Evolutionary conservation across 495 filamentous ascomycete genomes (phyloP).

Genomic region (Choiromyces venosus): DNA sequence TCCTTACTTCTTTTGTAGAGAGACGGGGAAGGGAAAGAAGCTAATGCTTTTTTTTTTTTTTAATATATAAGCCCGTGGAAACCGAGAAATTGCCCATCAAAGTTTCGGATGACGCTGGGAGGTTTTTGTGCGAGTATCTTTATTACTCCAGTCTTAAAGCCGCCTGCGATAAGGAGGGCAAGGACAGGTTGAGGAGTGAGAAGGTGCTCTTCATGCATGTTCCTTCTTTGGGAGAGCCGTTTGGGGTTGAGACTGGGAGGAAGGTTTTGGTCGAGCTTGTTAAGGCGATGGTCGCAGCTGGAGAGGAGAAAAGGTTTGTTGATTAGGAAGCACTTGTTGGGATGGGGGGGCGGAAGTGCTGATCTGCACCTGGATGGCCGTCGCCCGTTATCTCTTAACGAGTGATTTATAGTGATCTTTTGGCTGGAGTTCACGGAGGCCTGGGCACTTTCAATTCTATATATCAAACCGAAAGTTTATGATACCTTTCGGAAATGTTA

Average conservation of each 20-base stretch:
- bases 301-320: slow-evolving; percentile 16
- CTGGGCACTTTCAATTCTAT: not conserved
- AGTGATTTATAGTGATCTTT: not conserved
- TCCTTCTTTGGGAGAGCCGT: slow-evolving; percentile 21
- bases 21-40: not conserved
- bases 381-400: not conserved
- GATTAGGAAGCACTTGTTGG: not conserved
- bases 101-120: slow-evolving; percentile 24
- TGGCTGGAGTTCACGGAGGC: not conserved
- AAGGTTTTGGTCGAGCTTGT: slow-evolving; percentile 67
- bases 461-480: not conserved
- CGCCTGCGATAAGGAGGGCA: slow-evolving; percentile 16
- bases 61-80: slow-evolving; percentile 16
- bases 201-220: slow-evolving; percentile 40
- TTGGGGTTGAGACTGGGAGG: slow-evolving; percentile 32
- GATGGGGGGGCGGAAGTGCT: not conserved
- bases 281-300: slow-evolving; percentile 34
- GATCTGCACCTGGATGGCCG: not conserved
- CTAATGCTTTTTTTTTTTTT: not conserved
- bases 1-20: not conserved
- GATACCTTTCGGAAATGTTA: not conserved
- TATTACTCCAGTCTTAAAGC: slow-evolving; percentile 27
- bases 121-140: slow-evolving; percentile 37
- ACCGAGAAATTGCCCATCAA: slow-evolving; percentile 13
- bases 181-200: slow-evolving; percentile 6